phyloP scores from a whole-genome alignment of 139 green algal genomes.

The Chlorella ohadii region DNA sequence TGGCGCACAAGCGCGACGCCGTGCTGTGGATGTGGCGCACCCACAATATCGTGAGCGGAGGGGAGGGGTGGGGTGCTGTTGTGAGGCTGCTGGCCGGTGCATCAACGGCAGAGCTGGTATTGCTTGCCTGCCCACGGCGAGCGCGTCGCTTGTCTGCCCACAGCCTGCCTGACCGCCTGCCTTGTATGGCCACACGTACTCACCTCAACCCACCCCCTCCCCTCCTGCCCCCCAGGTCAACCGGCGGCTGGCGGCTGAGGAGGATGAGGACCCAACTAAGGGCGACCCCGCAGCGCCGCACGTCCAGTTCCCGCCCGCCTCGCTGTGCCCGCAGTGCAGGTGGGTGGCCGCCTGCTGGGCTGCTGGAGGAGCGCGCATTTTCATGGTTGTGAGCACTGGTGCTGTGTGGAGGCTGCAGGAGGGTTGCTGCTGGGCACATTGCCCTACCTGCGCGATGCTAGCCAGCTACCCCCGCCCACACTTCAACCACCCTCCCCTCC shows the following conservation, averaged over 20 bases:
- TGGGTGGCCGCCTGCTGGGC: not conserved
- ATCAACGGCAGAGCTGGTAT: not conserved
- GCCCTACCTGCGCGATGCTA: too few relatives aligned
- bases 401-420: too few relatives aligned
- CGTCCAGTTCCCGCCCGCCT: slow-evolving; percentile 60
- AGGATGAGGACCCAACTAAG: slow-evolving; percentile 51
- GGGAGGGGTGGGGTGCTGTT: not conserved
- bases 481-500: not conserved
- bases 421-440: too few relatives aligned
- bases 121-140: not conserved
- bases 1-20: slow-evolving; percentile 54
- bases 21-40: slow-evolving; percentile 83
- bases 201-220: not conserved
- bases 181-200: too few relatives aligned
- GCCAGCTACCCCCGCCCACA: too few relatives aligned
- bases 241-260: slow-evolving; percentile 51
- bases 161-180: not conserved
- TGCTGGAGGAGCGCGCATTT: too few relatives aligned
- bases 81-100: not conserved
- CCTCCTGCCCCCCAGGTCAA: slow-evolving; percentile 65
- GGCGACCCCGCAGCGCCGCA: slow-evolving; percentile 79
- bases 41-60: slow-evolving; percentile 72
- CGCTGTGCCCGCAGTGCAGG: slow-evolving; percentile 53
- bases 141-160: too few relatives aligned
- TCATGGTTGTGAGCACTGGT: too few relatives aligned